Percentiles rank a stretch among this genome's conserved stretches.
Evolutionary conservation across 345 rosid genomes (phyloP).

Genomic region (Populus euphratica): DNA sequence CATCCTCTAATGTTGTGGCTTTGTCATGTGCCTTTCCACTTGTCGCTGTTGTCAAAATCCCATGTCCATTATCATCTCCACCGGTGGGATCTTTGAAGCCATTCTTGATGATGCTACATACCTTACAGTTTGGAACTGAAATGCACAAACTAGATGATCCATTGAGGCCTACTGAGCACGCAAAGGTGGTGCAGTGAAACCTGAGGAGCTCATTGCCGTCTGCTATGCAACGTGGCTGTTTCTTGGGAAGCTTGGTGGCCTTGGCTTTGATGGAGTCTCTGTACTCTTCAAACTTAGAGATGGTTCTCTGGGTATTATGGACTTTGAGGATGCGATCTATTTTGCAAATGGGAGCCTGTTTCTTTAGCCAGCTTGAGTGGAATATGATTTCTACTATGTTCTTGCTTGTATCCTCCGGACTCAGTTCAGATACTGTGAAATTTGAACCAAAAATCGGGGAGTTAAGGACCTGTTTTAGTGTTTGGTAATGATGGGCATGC

Average conservation of each 20-base stretch:
- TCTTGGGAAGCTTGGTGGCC: slow-evolving; percentile 50
- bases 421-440: slow-evolving; percentile 59
- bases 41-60: slow-evolving; percentile 69
- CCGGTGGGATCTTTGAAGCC: slow-evolving; percentile 45
- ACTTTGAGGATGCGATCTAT: slow-evolving; percentile 73
- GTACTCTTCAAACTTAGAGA: slow-evolving; percentile 67
- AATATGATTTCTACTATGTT: slow-evolving; percentile 85
- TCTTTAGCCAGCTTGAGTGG: slow-evolving; percentile 85
- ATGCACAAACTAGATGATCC: slow-evolving; percentile 65
- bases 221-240: slow-evolving; percentile 75
- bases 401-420: slow-evolving; percentile 74
- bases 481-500: neutral
- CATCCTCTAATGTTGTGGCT: slow-evolving; percentile 22
- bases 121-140: slow-evolving; percentile 46
- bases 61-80: slow-evolving; percentile 19
- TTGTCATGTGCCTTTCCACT: slow-evolving; percentile 74
- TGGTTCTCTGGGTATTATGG: slow-evolving; percentile 63
- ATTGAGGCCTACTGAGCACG: slow-evolving; percentile 58
- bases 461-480: neutral
- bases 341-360: slow-evolving; percentile 55
- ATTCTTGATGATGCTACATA: slow-evolving; percentile 57
- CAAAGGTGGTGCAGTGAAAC: slow-evolving; percentile 56
- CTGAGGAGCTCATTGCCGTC: slow-evolving; percentile 83
- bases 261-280: slow-evolving; percentile 66
- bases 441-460: neutral